Base-by-base conservation (phyloP, 352 stramenopile genomes). In the Phytophthora melonis region DNA sequence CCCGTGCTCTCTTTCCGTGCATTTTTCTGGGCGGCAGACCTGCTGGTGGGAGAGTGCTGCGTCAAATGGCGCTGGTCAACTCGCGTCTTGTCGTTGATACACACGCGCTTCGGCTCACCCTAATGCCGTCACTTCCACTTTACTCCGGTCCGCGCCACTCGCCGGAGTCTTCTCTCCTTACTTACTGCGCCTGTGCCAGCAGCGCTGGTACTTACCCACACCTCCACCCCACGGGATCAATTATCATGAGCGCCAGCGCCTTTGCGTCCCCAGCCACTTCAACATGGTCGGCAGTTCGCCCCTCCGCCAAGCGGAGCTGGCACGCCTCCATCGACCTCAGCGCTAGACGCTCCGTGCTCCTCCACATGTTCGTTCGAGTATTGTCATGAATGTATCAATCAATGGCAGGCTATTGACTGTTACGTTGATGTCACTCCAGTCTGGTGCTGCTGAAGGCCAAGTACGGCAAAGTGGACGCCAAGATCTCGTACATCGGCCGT, bases 401-500 rank as follows among this genome's bases (percentile, higher is more conserved):
- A 30, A 13, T 41, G 30, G 19, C 9, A 54, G 19, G 18, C 34
- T 43, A 23, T 34, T 63, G 5, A 13, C 8, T 4, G 25, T 52
- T 57, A 8, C 56, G 32, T 16, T 65, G 41, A 1, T 61, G 16
- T 45, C 10, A 36, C 8, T 56, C 45, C 60, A 88, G 81, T 59
- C 54, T 91, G 32, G 32, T 91, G 56, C 67, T 91, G 50, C 78
- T 91, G 49, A 89, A 89, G 75, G 78, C 74, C 70, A 91, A 89
- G 68, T 91, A 89, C 67, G 78, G 81, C 58, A 83, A 78, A 36
- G 73, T 91, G 21, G 83, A 91, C 58, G 36, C 73, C 55, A 87
- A 87, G 65, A 89, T 88, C 63, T 89, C 81, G 67, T 86, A 86
- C 64, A 89, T 91, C 27, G 83, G 78, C 13, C 81, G 83, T 13